phyloP scores from a whole-genome alignment of 495 filamentous ascomycete species.

The Aspergillus bridgeri region DNA sequence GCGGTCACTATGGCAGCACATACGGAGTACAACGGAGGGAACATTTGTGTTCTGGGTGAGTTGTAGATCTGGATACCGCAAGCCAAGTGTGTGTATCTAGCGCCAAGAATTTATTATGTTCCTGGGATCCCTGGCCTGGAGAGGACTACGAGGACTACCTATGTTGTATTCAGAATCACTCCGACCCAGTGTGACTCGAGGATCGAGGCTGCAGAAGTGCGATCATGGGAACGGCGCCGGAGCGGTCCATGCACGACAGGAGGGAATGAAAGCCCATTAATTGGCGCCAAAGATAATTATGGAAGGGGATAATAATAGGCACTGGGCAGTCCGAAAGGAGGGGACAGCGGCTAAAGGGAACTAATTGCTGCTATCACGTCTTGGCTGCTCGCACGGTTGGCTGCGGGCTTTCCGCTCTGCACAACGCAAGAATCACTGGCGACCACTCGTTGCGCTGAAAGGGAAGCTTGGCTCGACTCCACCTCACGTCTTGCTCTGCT shows the following conservation, averaged over 20 bases:
- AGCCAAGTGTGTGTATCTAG: too few species aligned
- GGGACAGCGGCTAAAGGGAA: constrained; percentile 24
- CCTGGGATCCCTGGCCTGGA: too few species aligned
- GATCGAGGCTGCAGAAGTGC: constrained; percentile 13
- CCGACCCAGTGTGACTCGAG: constrained; percentile 14
- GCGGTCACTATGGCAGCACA: too few species aligned
- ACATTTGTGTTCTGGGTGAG: too few species aligned
- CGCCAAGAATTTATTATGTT: too few species aligned
- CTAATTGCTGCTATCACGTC: constrained; percentile 12
- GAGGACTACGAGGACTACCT: too few species aligned
- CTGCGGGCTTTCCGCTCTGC: constrained; percentile 21
- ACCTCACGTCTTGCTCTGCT: background rate
- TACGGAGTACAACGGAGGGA: too few species aligned
- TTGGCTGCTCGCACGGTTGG: constrained; percentile 18
- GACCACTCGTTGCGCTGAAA: constrained; percentile 5
- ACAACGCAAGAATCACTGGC: constrained; percentile 1
- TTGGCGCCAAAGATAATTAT: constrained; percentile 15
- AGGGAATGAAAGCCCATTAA: background rate
- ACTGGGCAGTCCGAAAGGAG: too few species aligned
- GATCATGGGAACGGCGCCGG: constrained; percentile 8
- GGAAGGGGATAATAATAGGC: constrained; percentile 14
- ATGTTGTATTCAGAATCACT: too few species aligned
- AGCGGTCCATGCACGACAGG: constrained; percentile 2
- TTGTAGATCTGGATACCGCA: too few species aligned
- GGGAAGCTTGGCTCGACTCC: constrained; percentile 26